Evolutionary conservation across 78 protist species (phyloP).

Genomic region (Protostelium mycophagum): DNA sequence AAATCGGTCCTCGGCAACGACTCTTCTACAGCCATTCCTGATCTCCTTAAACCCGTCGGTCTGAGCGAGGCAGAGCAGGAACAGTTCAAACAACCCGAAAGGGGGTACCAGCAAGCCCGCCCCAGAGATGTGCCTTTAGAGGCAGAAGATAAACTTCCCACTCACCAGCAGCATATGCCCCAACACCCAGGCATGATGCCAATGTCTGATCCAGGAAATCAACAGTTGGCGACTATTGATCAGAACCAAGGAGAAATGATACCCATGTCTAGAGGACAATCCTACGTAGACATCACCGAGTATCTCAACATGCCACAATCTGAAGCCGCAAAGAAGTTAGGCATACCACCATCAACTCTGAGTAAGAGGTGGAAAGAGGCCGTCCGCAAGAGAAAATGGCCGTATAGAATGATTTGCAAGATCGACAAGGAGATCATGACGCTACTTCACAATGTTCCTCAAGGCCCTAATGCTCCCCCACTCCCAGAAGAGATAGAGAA

Average conservation of each 20-base stretch:
- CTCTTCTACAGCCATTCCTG: background rate
- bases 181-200: no score
- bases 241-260: background rate
- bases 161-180: no score
- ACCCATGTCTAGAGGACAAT: background rate
- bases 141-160: no score
- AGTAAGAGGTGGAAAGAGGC: slow-evolving; percentile 75
- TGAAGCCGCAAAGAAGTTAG: slow-evolving; percentile 60
- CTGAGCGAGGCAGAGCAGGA: no score
- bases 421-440: slow-evolving; percentile 69
- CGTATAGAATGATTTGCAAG: slow-evolving; percentile 51
- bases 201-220: no score
- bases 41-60: no score
- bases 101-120: no score
- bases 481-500: slow-evolving; percentile 22
- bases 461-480: slow-evolving; percentile 12
- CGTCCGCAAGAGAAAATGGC: slow-evolving; percentile 68
- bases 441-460: slow-evolving; percentile 59
- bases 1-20: background rate
- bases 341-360: slow-evolving; percentile 68
- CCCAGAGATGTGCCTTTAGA: no score
- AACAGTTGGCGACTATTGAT: background rate
- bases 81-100: no score
- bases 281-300: slow-evolving; percentile 65
- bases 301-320: slow-evolving; percentile 55